Conservation (phyloP, 2,329 filamentous ascomycete genomes). For the Neoarthrinium moseri region DNA sequence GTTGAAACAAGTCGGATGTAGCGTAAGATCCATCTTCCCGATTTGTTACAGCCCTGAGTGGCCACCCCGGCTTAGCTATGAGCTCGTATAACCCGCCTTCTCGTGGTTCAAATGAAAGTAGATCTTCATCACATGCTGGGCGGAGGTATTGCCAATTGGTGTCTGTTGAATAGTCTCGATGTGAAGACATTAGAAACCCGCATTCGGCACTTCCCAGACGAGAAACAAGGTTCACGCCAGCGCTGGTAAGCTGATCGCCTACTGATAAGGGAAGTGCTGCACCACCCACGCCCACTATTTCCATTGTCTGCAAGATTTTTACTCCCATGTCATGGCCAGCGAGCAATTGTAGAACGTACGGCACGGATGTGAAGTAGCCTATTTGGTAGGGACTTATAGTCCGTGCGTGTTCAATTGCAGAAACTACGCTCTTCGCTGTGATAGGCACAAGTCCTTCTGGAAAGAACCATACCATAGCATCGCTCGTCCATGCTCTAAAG, state of each 20-base stretch:
- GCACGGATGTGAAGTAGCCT: constrained; percentile 62
- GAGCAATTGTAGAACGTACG: constrained; percentile 56
- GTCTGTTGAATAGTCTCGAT: constrained; percentile 52
- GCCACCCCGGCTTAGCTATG: constrained; percentile 55
- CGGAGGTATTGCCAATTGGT: constrained; percentile 62
- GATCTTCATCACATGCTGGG: constrained; percentile 24
- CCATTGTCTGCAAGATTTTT: constrained; percentile 46
- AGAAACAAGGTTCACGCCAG: constrained; percentile 56
- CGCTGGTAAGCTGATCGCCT: constrained; percentile 50
- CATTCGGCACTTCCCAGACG: constrained; percentile 67
- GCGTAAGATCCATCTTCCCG: constrained; percentile 59
- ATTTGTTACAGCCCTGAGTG: constrained; percentile 58
- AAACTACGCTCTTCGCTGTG: constrained; percentile 51
- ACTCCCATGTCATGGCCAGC: constrained; percentile 41
- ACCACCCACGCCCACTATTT: constrained; percentile 63
- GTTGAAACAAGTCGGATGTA: constrained; percentile 61
- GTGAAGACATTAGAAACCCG: constrained; percentile 63
- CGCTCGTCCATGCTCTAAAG: constrained; percentile 60
- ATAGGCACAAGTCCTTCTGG: constrained; percentile 55
- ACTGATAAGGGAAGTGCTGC: constrained; percentile 53
- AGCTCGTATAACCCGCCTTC: constrained; percentile 48
- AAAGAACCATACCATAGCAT: constrained; percentile 61
- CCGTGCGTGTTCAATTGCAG: constrained; percentile 40
- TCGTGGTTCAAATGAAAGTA: constrained; percentile 46
- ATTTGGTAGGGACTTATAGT: constrained; percentile 27